These are phyloP conservation scores for Paramecium tetraurelia DNA, from an alignment of 73 alveolate species.

Conservation along the genomic window DNA sequence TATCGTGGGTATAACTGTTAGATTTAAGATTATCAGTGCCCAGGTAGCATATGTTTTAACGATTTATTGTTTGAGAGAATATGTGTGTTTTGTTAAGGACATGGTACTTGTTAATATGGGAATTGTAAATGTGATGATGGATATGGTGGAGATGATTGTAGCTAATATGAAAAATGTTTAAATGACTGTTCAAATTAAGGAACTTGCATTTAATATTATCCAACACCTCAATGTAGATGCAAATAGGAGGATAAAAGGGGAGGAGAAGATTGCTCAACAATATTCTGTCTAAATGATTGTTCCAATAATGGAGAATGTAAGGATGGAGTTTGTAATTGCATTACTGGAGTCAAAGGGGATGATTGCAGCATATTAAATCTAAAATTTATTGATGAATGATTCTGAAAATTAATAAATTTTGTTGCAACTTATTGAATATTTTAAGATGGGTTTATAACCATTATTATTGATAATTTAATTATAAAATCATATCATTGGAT, in stretches of 20 bases:
- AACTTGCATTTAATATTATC: background rate
- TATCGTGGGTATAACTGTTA: background rate
- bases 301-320: background rate
- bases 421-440: background rate
- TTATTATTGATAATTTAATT: background rate
- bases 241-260: background rate
- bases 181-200: background rate
- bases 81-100: constrained; percentile 1
- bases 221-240: constrained; percentile 12
- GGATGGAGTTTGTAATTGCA: background rate
- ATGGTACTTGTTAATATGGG: background rate
- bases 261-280: constrained; percentile 6
- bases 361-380: background rate
- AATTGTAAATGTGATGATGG: background rate
- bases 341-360: background rate
- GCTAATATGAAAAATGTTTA: background rate
- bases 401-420: background rate
- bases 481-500: background rate
- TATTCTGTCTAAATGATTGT: constrained; percentile 31
- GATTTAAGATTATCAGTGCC: background rate
- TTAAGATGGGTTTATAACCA: background rate
- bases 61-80: background rate
- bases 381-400: background rate
- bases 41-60: background rate
- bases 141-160: background rate